A percentile compares a stretch with the other conserved stretches of the same genome.
These are phyloP conservation scores for Leccinum longicurvipes DNA, from an alignment of 768 basidiomycete species.

Conservation along the genomic window DNA sequence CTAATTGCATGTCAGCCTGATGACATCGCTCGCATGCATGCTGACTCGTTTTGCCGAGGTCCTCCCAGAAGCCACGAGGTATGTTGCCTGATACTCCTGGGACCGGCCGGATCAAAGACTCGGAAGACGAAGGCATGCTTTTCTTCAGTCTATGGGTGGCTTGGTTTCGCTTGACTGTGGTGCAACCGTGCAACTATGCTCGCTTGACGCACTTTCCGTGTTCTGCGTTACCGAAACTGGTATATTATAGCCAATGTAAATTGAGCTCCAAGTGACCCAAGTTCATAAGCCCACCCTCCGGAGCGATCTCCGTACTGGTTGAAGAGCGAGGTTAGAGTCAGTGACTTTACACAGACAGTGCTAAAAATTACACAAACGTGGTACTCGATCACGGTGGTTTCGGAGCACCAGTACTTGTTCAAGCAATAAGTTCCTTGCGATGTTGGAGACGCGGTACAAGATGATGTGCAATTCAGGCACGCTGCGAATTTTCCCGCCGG, in stretches of 20 bases:
- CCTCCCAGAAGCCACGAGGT: not conserved
- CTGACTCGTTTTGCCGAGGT: slow-evolving; percentile 12
- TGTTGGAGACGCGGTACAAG: not conserved
- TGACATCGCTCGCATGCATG: slow-evolving; percentile 1
- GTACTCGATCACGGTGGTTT: not conserved
- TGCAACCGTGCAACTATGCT: not conserved
- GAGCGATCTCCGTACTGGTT: not conserved
- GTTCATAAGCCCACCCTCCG: not conserved
- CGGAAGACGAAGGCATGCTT: not conserved
- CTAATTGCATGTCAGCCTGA: slow-evolving; percentile 1
- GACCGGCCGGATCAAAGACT: slow-evolving; percentile 17
- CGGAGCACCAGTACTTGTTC: not conserved
- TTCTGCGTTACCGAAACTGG: not conserved
- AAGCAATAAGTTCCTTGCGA: not conserved
- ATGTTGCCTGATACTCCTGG: slow-evolving; percentile 3
- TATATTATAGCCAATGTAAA: not conserved
- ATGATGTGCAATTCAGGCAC: not conserved
- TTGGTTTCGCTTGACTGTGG: not conserved
- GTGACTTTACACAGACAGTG: not conserved
- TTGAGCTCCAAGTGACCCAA: not conserved
- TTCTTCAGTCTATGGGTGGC: not conserved
- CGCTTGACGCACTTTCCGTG: not conserved
- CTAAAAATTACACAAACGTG: not conserved
- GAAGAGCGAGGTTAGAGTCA: slow-evolving; percentile 2
- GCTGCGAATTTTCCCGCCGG: not conserved